A percentile compares a stretch with the other conserved stretches of the same genome.
Conservation (phyloP, 2,329 filamentous ascomycete species). For the Capronia coronata region DNA sequence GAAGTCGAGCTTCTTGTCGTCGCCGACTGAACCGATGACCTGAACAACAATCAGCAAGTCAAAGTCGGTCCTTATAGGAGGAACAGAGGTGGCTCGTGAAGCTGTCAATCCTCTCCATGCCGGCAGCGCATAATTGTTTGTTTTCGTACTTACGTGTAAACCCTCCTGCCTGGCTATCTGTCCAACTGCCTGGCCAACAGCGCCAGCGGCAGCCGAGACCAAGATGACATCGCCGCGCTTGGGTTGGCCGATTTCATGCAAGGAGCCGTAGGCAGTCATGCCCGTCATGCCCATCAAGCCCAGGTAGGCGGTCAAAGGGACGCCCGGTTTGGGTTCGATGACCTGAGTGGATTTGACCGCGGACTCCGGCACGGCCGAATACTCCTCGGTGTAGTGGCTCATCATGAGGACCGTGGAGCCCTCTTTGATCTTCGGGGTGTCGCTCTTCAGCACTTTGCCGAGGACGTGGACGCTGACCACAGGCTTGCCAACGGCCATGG, state of each 20-base stretch:
- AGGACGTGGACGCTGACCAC: constrained; percentile 54
- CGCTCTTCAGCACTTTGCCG: constrained; percentile 60
- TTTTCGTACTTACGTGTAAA: constrained; percentile 41
- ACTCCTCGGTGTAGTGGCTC: constrained; percentile 52
- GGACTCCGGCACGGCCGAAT: constrained; percentile 49
- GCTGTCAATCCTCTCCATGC: too few species aligned
- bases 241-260: constrained; percentile 61
- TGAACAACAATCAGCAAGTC: constrained; percentile 7
- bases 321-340: constrained; percentile 45
- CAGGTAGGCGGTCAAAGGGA: constrained; percentile 58
- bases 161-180: constrained; percentile 69
- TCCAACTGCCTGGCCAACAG: constrained; percentile 68
- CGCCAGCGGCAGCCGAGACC: constrained; percentile 64
- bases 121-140: too few species aligned
- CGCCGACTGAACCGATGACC: constrained; percentile 68
- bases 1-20: constrained; percentile 65
- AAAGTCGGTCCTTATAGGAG: too few species aligned
- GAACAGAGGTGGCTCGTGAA: too few species aligned
- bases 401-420: constrained; percentile 48
- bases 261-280: constrained; percentile 59
- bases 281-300: constrained; percentile 66
- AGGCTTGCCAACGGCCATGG: constrained; percentile 54
- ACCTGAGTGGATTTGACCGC: constrained; percentile 31
- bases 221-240: constrained; percentile 68
- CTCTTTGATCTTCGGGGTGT: constrained; percentile 51